phyloP scores from a whole-genome alignment of 2,329 filamentous ascomycete genomes.

The Ascochyta pisi region DNA sequence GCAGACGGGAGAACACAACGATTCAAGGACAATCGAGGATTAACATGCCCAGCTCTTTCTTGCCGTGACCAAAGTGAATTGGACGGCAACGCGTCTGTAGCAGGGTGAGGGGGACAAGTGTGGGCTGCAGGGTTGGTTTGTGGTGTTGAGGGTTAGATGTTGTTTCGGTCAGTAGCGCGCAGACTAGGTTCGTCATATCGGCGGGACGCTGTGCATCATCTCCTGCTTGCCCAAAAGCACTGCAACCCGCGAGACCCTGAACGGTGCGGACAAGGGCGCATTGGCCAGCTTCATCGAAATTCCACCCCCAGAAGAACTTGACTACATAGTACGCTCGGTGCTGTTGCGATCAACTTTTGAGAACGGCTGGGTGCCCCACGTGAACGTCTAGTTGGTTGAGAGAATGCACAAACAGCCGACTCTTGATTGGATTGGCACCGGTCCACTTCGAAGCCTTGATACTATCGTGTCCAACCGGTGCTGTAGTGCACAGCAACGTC shows the following conservation, averaged over 20 bases:
- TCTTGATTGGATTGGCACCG: constrained; percentile 4
- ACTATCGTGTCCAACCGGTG: neutral
- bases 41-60: constrained; percentile 37
- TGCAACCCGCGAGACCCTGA: constrained; percentile 11
- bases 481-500: neutral
- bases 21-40: constrained; percentile 12
- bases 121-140: constrained; percentile 24
- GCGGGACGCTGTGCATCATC: constrained; percentile 1
- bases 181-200: constrained; percentile 31
- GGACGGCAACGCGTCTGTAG: constrained; percentile 47
- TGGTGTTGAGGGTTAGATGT: constrained; percentile 33
- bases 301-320: constrained; percentile 10
- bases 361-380: constrained; percentile 8
- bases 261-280: neutral
- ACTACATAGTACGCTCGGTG: neutral
- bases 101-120: constrained; percentile 15
- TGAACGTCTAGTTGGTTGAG: constrained; percentile 19
- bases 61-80: constrained; percentile 55
- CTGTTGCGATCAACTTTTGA: neutral
- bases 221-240: constrained; percentile 23
- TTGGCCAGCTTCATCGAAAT: constrained; percentile 14
- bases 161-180: constrained; percentile 38
- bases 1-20: constrained; percentile 24
- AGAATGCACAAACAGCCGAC: neutral
- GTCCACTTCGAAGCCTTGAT: neutral